Evolutionary conservation across 768 basidiomycete genomes (phyloP).

Genomic region (Boletales sp.): DNA sequence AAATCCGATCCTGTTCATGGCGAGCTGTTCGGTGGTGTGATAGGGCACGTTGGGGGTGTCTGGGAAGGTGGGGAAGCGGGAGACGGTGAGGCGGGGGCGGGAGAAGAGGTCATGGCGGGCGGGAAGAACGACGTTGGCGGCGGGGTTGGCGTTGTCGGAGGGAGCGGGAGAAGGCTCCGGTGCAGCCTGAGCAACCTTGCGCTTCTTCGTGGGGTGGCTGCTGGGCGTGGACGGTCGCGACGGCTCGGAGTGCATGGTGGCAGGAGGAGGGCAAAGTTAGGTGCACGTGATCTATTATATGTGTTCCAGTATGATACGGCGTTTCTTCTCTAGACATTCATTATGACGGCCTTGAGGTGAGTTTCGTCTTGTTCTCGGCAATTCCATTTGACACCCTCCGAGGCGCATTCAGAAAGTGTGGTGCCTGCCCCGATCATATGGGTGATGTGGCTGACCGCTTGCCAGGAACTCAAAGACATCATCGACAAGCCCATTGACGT

Average conservation of each 20-base stretch:
- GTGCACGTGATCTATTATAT: conserved; percentile 10
- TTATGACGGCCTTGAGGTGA: conserved; percentile 41
- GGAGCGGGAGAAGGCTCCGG: conserved; percentile 54
- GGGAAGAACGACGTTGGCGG: conserved; percentile 52
- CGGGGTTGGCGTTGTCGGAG: conserved; percentile 39
- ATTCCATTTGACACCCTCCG: conserved; percentile 19
- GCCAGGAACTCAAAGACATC: conserved; percentile 66
- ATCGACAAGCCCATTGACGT: conserved; percentile 64
- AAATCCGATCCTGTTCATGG: conserved; percentile 72
- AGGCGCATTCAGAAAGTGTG: conserved; percentile 78
- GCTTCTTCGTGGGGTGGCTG: conserved; percentile 35
- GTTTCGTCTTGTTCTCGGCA: conserved; percentile 2
- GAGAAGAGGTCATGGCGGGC: conserved; percentile 67
- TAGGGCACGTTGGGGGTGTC: conserved; percentile 53
- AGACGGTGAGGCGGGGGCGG: conserved; percentile 67
- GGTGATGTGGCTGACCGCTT: conserved; percentile 8
- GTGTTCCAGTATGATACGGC: background rate
- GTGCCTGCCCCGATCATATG: conserved; percentile 1
- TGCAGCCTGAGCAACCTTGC: conserved; percentile 48
- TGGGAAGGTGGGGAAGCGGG: conserved; percentile 68
- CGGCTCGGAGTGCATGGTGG: conserved; percentile 20
- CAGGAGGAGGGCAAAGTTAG: background rate
- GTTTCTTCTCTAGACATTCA: background rate
- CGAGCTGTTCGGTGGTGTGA: conserved; percentile 66
- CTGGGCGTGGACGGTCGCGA: conserved; percentile 35